phyloP scores from a whole-genome alignment of 805 yeast genomes.

The Metschnikowia drakensbergensis region DNA sequence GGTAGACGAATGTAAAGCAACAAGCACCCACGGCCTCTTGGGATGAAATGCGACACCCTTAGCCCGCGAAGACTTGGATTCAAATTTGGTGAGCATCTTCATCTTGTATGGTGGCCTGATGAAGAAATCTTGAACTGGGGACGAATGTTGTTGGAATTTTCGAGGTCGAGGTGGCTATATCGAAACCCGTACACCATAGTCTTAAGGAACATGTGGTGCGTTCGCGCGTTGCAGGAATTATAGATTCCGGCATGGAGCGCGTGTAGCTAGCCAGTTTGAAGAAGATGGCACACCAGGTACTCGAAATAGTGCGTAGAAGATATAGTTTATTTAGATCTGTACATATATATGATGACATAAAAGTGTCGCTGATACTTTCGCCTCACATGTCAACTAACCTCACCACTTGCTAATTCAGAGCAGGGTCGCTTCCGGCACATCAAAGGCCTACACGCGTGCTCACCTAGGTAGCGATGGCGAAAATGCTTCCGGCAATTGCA shows the following conservation, averaged over 20 bases:
- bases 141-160: conserved; percentile 5
- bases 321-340: too few species aligned
- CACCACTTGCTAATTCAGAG: not conserved
- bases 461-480: conserved; percentile 3
- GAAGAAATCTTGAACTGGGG: conserved; percentile 6
- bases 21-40: conserved; percentile 91
- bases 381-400: too few species aligned
- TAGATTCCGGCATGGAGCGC: not conserved
- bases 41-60: conserved; percentile 98
- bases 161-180: conserved; percentile 9
- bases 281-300: too few species aligned
- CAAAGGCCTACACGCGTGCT: not conserved
- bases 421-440: not conserved
- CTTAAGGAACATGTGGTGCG: conserved; percentile 1
- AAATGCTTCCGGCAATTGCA: conserved; percentile 8
- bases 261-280: not conserved
- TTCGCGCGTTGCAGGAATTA: not conserved
- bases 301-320: too few species aligned
- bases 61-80: conserved; percentile 96
- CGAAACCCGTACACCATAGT: conserved; percentile 10
- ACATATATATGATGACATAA: too few species aligned
- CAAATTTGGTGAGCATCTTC: conserved; percentile 58
- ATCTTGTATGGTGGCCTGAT: conserved; percentile 11
- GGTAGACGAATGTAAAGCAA: conserved; percentile 94
- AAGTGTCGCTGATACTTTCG: too few species aligned